A percentile compares a stretch with the other conserved stretches of the same genome.
Evolutionary conservation across 129 eudicot species (phyloP).

Genomic region (Pittosporum tobira): DNA sequence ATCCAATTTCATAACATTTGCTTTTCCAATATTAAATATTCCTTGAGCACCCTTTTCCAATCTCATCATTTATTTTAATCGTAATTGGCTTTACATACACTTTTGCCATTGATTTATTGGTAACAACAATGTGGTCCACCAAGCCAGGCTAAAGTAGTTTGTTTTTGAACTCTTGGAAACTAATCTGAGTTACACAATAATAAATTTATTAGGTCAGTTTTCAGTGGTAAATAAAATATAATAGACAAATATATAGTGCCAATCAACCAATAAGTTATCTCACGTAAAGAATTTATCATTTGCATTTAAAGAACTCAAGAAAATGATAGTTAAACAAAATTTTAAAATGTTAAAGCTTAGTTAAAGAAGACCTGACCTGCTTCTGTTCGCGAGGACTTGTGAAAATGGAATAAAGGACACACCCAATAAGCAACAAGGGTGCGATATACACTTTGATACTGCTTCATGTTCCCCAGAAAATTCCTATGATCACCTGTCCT

Average conservation of each 20-base stretch:
- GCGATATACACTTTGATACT: constrained; percentile 26
- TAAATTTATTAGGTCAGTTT: no score
- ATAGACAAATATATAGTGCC: no score
- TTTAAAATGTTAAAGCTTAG: background rate
- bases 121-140: constrained; percentile 56
- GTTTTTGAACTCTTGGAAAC: constrained; percentile 74
- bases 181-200: no score
- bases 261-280: background rate
- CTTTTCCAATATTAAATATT: background rate
- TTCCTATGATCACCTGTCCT: constrained; percentile 39
- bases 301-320: background rate
- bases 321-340: background rate
- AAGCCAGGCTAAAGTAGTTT: constrained; percentile 67
- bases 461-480: constrained; percentile 21
- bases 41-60: constrained; percentile 34
- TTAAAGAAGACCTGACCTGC: constrained; percentile 28
- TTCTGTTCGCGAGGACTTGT: constrained; percentile 30
- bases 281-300: background rate
- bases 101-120: constrained; percentile 51
- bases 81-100: constrained; percentile 57
- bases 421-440: constrained; percentile 31
- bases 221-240: no score
- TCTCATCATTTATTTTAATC: no score
- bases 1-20: no score
- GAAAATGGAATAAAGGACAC: constrained; percentile 32